phyloP scores from a whole-genome alignment of 805 yeast species.

The Candida patagonica region DNA sequence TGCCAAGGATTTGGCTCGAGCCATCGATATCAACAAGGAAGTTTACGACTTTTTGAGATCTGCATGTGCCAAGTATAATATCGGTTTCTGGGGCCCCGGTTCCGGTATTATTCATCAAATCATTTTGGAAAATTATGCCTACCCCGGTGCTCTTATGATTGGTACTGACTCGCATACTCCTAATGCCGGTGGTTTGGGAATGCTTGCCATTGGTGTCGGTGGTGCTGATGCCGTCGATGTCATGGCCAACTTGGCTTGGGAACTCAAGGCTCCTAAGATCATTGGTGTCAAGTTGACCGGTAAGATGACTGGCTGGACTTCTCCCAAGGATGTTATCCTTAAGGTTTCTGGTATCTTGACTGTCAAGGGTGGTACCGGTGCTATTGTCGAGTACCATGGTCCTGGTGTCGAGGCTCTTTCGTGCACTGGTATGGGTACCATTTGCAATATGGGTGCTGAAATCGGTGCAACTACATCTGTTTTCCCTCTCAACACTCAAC shows the following conservation, averaged over 20 bases:
- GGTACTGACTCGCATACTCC: conserved; percentile 99
- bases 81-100: conserved; percentile 98
- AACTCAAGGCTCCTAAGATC: conserved; percentile 91
- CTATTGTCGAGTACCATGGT: conserved; percentile 92
- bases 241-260: conserved; percentile 91
- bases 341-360: conserved; percentile 90
- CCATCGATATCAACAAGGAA: conserved; percentile 83
- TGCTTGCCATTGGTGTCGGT: conserved; percentile 97
- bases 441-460: conserved; percentile 99
- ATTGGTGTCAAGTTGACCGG: conserved; percentile 94
- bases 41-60: conserved; percentile 85
- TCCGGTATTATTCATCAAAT: conserved; percentile 98
- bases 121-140: conserved; percentile 89
- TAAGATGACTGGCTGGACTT: conserved; percentile 85
- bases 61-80: conserved; percentile 89
- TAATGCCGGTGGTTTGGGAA: conserved; percentile 97
- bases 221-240: conserved; percentile 99
- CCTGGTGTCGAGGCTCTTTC: conserved; percentile 87
- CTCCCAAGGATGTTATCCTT: conserved; percentile 93
- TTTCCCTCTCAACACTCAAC: conserved; percentile 90
- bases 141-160: conserved; percentile 92
- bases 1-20: conserved; percentile 70
- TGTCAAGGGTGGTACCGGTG: conserved; percentile 97
- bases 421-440: conserved; percentile 98
- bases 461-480: conserved; percentile 97